phyloP scores from a whole-genome alignment of 106 monocot species.

The Acorus gramineus region DNA sequence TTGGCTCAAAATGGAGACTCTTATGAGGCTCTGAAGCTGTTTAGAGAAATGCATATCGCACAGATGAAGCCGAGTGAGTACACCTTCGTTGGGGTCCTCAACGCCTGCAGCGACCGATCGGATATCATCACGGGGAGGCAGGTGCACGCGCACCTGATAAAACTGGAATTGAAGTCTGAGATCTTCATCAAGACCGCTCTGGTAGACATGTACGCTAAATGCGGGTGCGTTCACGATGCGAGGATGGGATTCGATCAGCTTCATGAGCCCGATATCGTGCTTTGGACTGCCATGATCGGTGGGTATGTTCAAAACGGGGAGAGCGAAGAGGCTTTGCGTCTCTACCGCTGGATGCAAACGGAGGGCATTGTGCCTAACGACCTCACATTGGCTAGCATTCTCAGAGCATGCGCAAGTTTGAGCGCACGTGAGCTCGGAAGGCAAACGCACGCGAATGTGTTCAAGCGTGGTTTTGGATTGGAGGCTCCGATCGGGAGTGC shows the following conservation, averaged over 20 bases:
- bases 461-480: conserved; percentile 48
- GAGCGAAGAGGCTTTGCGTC: conserved; percentile 46
- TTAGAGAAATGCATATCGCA: conserved; percentile 33
- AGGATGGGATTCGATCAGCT: conserved; percentile 43
- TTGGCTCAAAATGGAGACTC: conserved; percentile 46
- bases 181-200: conserved; percentile 42
- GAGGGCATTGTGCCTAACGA: conserved; percentile 35
- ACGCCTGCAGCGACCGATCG: conserved; percentile 36
- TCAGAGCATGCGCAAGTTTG: conserved; percentile 53
- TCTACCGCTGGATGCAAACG: conserved; percentile 36
- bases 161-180: conserved; percentile 52
- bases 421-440: conserved; percentile 43
- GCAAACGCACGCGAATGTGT: conserved; percentile 38
- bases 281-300: conserved; percentile 65
- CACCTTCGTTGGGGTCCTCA: conserved; percentile 61
- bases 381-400: conserved; percentile 45
- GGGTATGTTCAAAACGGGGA: conserved; percentile 58
- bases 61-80: conserved; percentile 43
- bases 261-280: conserved; percentile 35
- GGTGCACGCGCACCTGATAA: conserved; percentile 40
- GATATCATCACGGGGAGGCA: conserved; percentile 29
- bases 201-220: conserved; percentile 65
- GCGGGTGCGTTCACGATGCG: conserved; percentile 36
- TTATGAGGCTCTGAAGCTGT: conserved; percentile 30
- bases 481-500: conserved; percentile 49